A percentile compares a stretch with the other conserved stretches of the same genome.
Evolutionary conservation across 805 yeast genomes (phyloP).

Genomic region (Teunomyces cretensis): DNA sequence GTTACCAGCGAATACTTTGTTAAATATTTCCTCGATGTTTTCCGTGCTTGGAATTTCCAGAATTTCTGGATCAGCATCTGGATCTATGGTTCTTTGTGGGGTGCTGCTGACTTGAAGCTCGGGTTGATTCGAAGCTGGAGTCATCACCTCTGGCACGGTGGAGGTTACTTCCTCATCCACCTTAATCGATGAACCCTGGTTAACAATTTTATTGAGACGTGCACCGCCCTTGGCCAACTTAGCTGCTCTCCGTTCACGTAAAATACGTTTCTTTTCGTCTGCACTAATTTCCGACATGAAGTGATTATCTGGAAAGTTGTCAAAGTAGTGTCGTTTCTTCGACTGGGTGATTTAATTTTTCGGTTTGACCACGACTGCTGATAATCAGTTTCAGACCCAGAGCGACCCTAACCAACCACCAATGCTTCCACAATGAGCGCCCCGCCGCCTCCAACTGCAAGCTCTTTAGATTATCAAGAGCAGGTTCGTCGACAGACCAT

Average conservation of each 20-base stretch:
- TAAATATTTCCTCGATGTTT: conserved; percentile 37
- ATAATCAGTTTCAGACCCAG: too few species aligned
- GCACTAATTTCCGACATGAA: conserved; percentile 46
- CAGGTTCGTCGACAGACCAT: conserved; percentile 29
- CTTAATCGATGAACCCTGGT: conserved; percentile 40
- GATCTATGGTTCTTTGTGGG: conserved; percentile 5
- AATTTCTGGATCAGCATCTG: conserved; percentile 40
- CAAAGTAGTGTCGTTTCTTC: too few species aligned
- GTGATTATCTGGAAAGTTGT: too few species aligned
- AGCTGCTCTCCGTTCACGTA: conserved; percentile 66
- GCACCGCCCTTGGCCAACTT: conserved; percentile 59
- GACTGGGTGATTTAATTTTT: background rate
- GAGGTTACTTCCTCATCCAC: conserved; percentile 23
- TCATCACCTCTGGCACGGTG: background rate
- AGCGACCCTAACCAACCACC: background rate
- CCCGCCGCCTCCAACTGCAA: background rate
- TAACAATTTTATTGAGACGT: conserved; percentile 47
- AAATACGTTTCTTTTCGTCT: conserved; percentile 55
- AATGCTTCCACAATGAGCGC: background rate
- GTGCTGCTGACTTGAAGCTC: background rate
- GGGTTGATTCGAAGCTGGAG: background rate
- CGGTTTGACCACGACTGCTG: background rate
- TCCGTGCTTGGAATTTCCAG: conserved; percentile 27
- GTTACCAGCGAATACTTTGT: conserved; percentile 25
- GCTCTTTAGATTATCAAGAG: background rate